A percentile compares a stretch with the other conserved stretches of the same genome.
Evolutionary conservation across 1,139 yeast genomes (phyloP).

Genomic region (Sugiyamaella pinicola): DNA sequence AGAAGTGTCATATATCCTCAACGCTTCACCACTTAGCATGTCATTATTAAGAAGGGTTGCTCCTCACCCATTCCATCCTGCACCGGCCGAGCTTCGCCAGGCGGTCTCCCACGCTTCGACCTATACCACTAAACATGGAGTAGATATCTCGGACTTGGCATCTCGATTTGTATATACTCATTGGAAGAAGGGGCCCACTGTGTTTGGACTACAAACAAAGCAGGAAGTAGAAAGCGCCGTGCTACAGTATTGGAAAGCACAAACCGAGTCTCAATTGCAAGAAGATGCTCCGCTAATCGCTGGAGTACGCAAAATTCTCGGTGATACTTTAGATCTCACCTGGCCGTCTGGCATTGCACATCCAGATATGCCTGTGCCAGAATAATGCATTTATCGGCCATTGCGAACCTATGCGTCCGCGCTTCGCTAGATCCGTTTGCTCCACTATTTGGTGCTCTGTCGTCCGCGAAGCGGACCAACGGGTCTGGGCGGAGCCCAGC

Average conservation of each 20-base stretch:
- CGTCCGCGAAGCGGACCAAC: too few relatives aligned
- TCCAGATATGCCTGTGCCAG: slow-evolving; percentile 16
- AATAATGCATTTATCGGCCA: too few relatives aligned
- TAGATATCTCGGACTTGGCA: slow-evolving; percentile 80
- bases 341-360: slow-evolving; percentile 72
- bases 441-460: too few relatives aligned
- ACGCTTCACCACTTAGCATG: slow-evolving; percentile 90
- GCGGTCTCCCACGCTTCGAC: slow-evolving; percentile 59
- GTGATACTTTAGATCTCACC: slow-evolving; percentile 59
- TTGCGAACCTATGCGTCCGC: too few relatives aligned
- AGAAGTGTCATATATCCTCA: slow-evolving; percentile 59
- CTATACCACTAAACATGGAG: slow-evolving; percentile 44
- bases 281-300: slow-evolving; percentile 48
- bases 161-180: slow-evolving; percentile 69
- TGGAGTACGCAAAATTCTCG: slow-evolving; percentile 51
- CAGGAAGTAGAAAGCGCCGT: slow-evolving; percentile 67
- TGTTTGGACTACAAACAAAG: slow-evolving; percentile 69
- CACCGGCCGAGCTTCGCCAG: slow-evolving; percentile 57
- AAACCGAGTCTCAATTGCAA: slow-evolving; percentile 39
- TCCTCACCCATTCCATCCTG: slow-evolving; percentile 84
- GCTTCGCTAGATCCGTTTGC: too few relatives aligned
- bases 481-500: too few relatives aligned
- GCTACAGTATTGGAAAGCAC: slow-evolving; percentile 56
- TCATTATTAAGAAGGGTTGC: slow-evolving; percentile 69
- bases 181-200: slow-evolving; percentile 63